Base-by-base conservation (phyloP, 1,139 yeast genomes). In the Taphrina pruni region DNA sequence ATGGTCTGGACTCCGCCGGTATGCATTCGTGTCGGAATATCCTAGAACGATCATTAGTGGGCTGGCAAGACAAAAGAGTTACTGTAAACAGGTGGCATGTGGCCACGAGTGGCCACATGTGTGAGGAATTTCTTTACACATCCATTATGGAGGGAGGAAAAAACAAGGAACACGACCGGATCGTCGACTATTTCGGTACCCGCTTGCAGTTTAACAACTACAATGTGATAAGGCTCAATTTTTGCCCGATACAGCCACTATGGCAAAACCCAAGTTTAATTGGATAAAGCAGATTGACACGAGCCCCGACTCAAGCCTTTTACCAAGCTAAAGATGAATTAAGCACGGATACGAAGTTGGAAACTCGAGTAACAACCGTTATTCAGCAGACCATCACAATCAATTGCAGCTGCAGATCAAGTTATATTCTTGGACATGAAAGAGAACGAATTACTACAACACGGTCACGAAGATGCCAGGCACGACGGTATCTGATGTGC, bases 181-280 rank as follows among this genome's bases (percentile, higher is more conserved):
- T 45, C n/a, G 48, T 45, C 32, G 32, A 26, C 48, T 45, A 45
- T 45, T 45, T 45, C 20, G 48, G 48, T 14, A 12, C 32, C 20
- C 48, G 48, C 48, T 45, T 45, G 48, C n/a, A 45, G 48, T 45
- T 45, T 2, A 45, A 12, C 48, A 45, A 12, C 48, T 45, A 45
- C 20, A 45, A 8, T n/a, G n/a, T 12, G 48, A 45, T 20, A 45
- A n/a, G n/a, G 20, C 48, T 45, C 48, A 45, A 12, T 45, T 17
- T 45, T 45, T 45, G 12, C 48, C 48, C 48, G 48, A 45, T 45
- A 8, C 48, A 45, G 48, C 48, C 48, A 45, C 48, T n/a, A 12
- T 17, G 48, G 20, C 48, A 14, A n/a, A 17, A 7, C 48, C 2
- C 48, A 14, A 17, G 8, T 45, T 12, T 17, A 14, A 45, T 45